phyloP scores from a whole-genome alignment of 805 yeast genomes.

The Candida lessepsii region DNA sequence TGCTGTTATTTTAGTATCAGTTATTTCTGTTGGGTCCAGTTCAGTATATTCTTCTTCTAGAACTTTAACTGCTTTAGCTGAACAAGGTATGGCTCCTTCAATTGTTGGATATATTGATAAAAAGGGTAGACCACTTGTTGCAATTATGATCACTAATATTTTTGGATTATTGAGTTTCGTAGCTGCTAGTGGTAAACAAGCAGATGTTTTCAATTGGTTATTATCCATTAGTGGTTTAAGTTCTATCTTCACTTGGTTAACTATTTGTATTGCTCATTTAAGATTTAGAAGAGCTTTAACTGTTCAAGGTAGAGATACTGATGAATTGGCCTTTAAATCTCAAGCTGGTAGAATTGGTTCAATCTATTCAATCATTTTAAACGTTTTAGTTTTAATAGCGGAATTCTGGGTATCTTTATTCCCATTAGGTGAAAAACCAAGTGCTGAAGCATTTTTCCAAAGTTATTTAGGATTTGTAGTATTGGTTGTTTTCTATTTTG shows the following conservation, averaged over 20 bases:
- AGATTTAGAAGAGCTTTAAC: constrained; percentile 39
- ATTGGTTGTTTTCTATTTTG: constrained; percentile 35
- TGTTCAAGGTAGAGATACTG: constrained; percentile 33
- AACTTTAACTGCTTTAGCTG: constrained; percentile 65
- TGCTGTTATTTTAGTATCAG: constrained; percentile 66
- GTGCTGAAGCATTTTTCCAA: constrained; percentile 34
- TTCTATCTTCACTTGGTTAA: constrained; percentile 41
- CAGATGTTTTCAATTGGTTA: constrained; percentile 39
- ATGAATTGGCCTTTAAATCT: constrained; percentile 35
- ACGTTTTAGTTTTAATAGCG: constrained; percentile 38
- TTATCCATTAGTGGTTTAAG: constrained; percentile 42
- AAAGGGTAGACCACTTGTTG: constrained; percentile 74
- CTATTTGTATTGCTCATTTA: constrained; percentile 39
- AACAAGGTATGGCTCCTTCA: constrained; percentile 62
- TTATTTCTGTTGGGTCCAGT: constrained; percentile 71
- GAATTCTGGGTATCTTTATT: constrained; percentile 44
- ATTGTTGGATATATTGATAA: constrained; percentile 69
- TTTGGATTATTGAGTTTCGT: constrained; percentile 60
- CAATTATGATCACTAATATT: constrained; percentile 52
- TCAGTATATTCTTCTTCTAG: constrained; percentile 70
- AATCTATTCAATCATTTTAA: constrained; percentile 29
- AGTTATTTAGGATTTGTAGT: constrained; percentile 39
- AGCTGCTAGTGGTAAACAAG: constrained; percentile 43
- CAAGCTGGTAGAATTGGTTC: constrained; percentile 41
- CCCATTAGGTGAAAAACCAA: constrained; percentile 38